Evolutionary conservation across 208 protist genomes (phyloP).

Genomic region (Balamuthia mandrillaris): DNA sequence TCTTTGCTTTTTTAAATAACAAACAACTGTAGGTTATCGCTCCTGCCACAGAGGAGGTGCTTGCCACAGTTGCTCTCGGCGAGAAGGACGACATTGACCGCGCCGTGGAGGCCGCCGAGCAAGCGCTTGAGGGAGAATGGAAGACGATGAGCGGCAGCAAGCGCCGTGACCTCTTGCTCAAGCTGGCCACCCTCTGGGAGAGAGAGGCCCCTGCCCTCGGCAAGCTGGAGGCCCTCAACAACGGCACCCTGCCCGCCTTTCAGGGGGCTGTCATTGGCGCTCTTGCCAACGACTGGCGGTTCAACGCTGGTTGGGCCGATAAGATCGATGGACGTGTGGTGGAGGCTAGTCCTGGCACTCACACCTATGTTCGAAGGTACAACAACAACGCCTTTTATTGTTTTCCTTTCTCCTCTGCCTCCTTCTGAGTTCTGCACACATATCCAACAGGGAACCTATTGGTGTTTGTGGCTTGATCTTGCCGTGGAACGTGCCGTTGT

Average conservation of each 20-base stretch:
- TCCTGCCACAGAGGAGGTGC: slow-evolving; percentile 75
- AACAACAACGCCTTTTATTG: no score
- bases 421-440: no score
- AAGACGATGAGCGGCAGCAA: slow-evolving; percentile 35
- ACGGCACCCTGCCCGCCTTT: slow-evolving; percentile 79
- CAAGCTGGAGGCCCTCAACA: slow-evolving; percentile 80
- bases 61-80: slow-evolving; percentile 77
- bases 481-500: no score
- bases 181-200: slow-evolving; percentile 74
- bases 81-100: slow-evolving; percentile 76
- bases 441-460: no score
- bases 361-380: no score
- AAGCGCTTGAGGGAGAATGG: slow-evolving; percentile 62
- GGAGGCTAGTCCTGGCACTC: no score
- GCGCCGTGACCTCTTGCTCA: slow-evolving; percentile 56
- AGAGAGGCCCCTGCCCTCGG: slow-evolving; percentile 71
- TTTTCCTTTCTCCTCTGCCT: no score
- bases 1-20: no score
- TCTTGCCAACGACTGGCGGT: slow-evolving; percentile 74
- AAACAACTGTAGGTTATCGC: no score
- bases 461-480: no score
- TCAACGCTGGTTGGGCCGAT: slow-evolving; percentile 83
- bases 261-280: slow-evolving; percentile 62
- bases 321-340: slow-evolving; percentile 78
- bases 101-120: slow-evolving; percentile 59